Conservation (phyloP, 371 early-diverging fungal species). For the Entomophthora muscae region DNA sequence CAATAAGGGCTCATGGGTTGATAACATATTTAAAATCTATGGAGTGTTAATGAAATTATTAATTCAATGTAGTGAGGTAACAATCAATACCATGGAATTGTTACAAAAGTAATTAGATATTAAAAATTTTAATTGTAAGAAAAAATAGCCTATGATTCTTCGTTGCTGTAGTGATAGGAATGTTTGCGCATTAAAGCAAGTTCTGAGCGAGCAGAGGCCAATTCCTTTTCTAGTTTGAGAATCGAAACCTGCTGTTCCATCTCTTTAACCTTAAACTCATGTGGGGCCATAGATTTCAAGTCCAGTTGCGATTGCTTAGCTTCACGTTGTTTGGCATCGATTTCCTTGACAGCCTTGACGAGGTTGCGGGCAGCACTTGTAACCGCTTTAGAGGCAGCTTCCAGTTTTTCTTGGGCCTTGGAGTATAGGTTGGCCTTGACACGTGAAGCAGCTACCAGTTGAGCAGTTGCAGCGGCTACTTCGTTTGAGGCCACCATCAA, state of each 20-base stretch:
- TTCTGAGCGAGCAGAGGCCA: conserved; percentile 65
- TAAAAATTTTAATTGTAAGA: too few species aligned
- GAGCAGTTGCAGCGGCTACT: conserved; percentile 88
- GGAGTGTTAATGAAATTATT: too few species aligned
- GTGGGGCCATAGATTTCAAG: conserved; percentile 55
- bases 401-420: conserved; percentile 78
- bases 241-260: conserved; percentile 97
- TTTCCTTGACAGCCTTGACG: conserved; percentile 80
- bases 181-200: conserved; percentile 83
- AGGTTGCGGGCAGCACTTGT: conserved; percentile 77
- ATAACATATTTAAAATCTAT: too few species aligned
- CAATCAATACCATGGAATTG: too few species aligned
- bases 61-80: too few species aligned
- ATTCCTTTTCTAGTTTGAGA: conserved; percentile 80
- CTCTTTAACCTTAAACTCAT: conserved; percentile 87
- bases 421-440: conserved; percentile 85
- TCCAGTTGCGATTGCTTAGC: conserved; percentile 37
- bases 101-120: too few species aligned
- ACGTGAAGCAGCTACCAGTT: conserved; percentile 90
- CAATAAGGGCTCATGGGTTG: too few species aligned
- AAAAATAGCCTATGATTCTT: conserved; percentile 8
- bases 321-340: conserved; percentile 52
- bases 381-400: conserved; percentile 82
- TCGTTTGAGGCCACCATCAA: conserved; percentile 91
- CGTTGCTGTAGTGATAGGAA: conserved; percentile 37